phyloP scores from a whole-genome alignment of 371 early-diverging fungal species.

The Catenaria anguillulae region DNA sequence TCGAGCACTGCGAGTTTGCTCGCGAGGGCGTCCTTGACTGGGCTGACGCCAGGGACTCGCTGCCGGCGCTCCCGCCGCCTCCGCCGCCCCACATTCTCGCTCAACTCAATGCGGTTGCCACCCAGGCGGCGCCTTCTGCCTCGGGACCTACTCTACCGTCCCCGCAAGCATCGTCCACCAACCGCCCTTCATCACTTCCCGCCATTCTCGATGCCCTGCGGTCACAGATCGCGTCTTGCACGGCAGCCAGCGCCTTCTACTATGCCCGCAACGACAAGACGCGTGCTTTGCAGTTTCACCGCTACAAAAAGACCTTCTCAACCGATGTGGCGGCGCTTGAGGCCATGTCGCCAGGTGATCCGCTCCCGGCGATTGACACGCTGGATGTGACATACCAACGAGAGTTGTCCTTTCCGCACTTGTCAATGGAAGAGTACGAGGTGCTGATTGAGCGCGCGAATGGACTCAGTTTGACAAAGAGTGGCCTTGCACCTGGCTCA shows the following conservation, averaged over 20 bases:
- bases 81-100: constrained; percentile 17
- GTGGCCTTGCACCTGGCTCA: constrained; percentile 4
- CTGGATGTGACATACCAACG: constrained; percentile 44
- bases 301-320: constrained; percentile 36
- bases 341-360: constrained; percentile 12
- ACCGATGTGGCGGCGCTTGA: constrained; percentile 20
- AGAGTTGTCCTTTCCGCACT: constrained; percentile 35
- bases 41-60: constrained; percentile 24
- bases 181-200: constrained; percentile 30
- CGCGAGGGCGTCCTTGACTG: constrained; percentile 21
- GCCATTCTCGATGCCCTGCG: constrained; percentile 15
- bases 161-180: not conserved
- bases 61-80: constrained; percentile 24
- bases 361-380: constrained; percentile 38
- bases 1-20: constrained; percentile 20
- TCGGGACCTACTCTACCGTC: too few relatives aligned
- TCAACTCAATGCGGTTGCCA: not conserved
- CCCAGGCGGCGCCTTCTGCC: not conserved
- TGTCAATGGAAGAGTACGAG: constrained; percentile 49
- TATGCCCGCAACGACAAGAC: constrained; percentile 22
- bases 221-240: constrained; percentile 47
- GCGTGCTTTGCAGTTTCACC: constrained; percentile 29
- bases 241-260: constrained; percentile 36
- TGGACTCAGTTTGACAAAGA: constrained; percentile 38
- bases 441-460: constrained; percentile 37